Base-by-base conservation (phyloP, 495 filamentous ascomycete species). In the Penicillium coffeae region DNA sequence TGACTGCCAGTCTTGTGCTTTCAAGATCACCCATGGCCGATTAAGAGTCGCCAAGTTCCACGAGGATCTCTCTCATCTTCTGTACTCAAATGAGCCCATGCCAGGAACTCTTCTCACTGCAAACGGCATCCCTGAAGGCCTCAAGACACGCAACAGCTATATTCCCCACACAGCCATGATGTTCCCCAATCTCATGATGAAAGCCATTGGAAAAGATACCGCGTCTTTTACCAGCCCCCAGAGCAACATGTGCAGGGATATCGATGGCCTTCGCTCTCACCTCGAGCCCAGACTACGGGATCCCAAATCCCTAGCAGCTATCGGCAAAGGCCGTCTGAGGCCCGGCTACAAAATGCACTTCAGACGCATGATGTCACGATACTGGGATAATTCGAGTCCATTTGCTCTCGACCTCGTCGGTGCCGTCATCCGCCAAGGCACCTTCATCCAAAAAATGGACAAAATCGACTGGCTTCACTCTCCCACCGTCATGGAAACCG, bases 401-500 rank as follows among this genome's bases (percentile, higher is more conserved):
- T 90, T 91, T 54, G 82, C 80, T 0, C 71, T 91, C 12, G 87
- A 92, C 58, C 82, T 95, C 3, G 69, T 82, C 18, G 83, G 83
- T 21, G 90, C 88, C 0, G 87, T 93, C 14, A 79, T 91, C 54
- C 78, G 89, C 0, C 90, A 95, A 57, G 78, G 83, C 12, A 71
- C 77, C 16, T 95, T 94, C 54, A 71, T 90, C 32, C 78, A 86
- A 22, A 94, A 94, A 67, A 94, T 94, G 88, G 73, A 80, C 54
- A 71, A 80, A 33, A 79, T 88, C 34, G 82, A 88, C 69, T 87
- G 88, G 86, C 71, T 90, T 16, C 85, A 86, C 62, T 82, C 80
- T 12, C 81, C 86, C 2, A 73, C 84, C 8, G 74, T 83, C 6
- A 56, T 54, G 0, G 69, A 78, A 4, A 92, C 87, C 1, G 86